Evolutionary conservation across 371 early-diverging fungal species (phyloP), one percentile per base, ranked within the genome.

Genomic region (Blastocladiella emersonii): DNA sequence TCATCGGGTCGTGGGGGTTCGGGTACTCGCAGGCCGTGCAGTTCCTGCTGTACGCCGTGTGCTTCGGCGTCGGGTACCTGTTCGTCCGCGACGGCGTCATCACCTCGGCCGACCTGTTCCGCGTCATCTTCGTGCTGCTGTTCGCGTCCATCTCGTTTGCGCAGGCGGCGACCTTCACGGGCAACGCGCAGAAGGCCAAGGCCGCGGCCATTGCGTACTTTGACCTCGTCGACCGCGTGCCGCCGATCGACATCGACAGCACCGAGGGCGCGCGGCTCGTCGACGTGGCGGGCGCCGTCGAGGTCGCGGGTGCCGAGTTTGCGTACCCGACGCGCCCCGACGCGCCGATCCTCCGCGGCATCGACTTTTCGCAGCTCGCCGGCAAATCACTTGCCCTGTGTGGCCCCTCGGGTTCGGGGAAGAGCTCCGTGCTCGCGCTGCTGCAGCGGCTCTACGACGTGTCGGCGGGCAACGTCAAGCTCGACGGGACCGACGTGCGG

Each of bases 141-240:
- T 51, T 51, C 8, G 51, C 30, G 1, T 6, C 30, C 7, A 72
- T 77, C 70, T 76, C 71, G 62, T 68, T 66, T 62, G 73, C 78
- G 35, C 72, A 74, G 13, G 72, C 85, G 8, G 78, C 85, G 25
- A 86, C 86, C 27, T 76, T 78, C 49, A 63, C 85, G 17, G 8
- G 21, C 37, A 73, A 78, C 23, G 74, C 87, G 13, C 76, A 77
- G 12, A 78, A 72, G 44, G 88, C 85, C 51, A 76, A 76, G 61
- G 88, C 83, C 39, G 85, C 87, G 2, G 87, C 87, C 7, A 73
- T 75, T 65, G 72, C 71, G 19, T 81, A 39, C 35, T 59, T 59
- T 43, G 37, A 59, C 7, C 37, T 59, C 35, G n/a, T 59, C 19
- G 59, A 59, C 59, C 59, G 59, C 37, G 59, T 39, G 13, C 59